Base-by-base conservation (phyloP, 805 yeast genomes). In the Kodamaea nitidulidarum region DNA sequence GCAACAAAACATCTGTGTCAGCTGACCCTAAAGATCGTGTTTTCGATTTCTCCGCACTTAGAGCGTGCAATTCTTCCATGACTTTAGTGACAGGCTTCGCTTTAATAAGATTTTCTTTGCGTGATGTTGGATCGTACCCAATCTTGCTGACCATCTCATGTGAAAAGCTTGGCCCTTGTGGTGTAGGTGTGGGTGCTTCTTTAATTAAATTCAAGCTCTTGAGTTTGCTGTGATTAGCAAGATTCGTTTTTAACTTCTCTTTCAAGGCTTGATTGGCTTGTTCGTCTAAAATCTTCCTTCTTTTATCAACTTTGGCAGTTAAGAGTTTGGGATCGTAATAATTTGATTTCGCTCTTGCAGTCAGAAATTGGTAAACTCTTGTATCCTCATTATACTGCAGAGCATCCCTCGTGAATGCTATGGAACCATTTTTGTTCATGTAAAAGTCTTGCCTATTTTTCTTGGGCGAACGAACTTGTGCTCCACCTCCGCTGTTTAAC, bases 401-500 rank as follows among this genome's bases (percentile, higher is more conserved):
- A 27, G 16, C 26, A 15, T 38, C 32, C 12, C 47, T 51, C 38
- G 50, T 50, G 22, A 45, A 39, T 24, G 38, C 35, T 8, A 39
- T 43, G 10, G 36, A 38, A 6, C 48, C 62, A 14, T 50, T 47
- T 14, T 53, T 56, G 4, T 65, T 70, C 36, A 67, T 49, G 31
- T 65, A 65, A 45, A 76, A 58, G 0, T 72, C 64, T 41, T 71
- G 50, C 28, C 40, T 52, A 26, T 24, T 54, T 35, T 66, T 61
- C 17, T 68, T 67, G 4, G 88, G 80, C 5, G 87, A 74, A 49
- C 78, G 71, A 60, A 76, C 57, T 41, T 79, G 61, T 43, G 73
- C 67, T 43, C 76, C 63, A 11, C 84, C 76, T 42, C 76, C 63
- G n/a, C 84, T 75, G 57, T 79, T 84, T 39, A 91, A 67, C 56